phyloP scores from a whole-genome alignment of 1,139 yeast genomes.

The Kodamaea plutei region DNA sequence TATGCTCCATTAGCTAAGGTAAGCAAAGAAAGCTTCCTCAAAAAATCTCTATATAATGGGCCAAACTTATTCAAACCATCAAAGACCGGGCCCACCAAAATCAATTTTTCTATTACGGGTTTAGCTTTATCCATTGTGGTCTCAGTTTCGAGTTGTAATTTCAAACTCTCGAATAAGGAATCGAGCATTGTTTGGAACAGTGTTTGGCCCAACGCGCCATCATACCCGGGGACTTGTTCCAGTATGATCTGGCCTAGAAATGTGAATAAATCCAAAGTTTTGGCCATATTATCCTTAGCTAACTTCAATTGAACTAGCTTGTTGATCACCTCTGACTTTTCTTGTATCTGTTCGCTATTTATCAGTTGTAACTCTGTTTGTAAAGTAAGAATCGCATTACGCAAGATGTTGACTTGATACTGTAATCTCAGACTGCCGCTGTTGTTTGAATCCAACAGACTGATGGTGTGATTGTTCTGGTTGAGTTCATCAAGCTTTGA shows the following conservation, averaged over 20 bases:
- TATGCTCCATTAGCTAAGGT: no score
- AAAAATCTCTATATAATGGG: constrained; percentile 43
- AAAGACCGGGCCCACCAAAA: constrained; percentile 49
- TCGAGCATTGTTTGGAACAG: constrained; percentile 13
- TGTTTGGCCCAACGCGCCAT: constrained; percentile 8
- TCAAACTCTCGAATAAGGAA: constrained; percentile 38
- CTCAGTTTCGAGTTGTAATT: constrained; percentile 27
- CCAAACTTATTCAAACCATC: constrained; percentile 47
- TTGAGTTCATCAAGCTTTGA: constrained; percentile 42
- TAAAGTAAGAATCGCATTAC: constrained; percentile 53
- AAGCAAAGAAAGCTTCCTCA: no score
- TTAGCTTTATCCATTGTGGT: constrained; percentile 25
- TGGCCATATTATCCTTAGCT: constrained; percentile 40
- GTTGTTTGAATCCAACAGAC: constrained; percentile 7
- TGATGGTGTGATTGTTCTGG: constrained; percentile 12
- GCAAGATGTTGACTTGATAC: constrained; percentile 57
- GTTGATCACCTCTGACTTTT: constrained; percentile 20
- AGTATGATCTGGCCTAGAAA: constrained; percentile 7
- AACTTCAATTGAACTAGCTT: constrained; percentile 40
- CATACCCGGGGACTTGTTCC: constrained; percentile 3
- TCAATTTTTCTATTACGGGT: constrained; percentile 39
- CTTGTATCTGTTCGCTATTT: constrained; percentile 21
- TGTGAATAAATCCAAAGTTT: constrained; percentile 44
- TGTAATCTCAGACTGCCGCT: constrained; percentile 46
- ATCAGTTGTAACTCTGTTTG: constrained; percentile 43